Percentiles rank a stretch among this genome's conserved stretches.
Evolutionary conservation across 192 early-diverging fungal species (phyloP).

Genomic region (Phlyctochytrium arcticum): DNA sequence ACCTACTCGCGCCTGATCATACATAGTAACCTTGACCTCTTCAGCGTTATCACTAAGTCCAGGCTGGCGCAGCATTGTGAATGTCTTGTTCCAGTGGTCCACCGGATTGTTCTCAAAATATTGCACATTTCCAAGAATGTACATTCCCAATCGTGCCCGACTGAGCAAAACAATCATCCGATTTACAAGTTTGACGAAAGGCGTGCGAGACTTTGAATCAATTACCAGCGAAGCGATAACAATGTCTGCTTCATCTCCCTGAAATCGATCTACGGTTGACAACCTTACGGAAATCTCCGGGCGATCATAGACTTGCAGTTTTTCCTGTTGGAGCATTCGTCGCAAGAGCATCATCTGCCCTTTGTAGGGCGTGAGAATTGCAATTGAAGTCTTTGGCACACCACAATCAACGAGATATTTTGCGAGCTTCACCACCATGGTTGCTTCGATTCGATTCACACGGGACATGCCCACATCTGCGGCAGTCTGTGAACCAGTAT

Average conservation of each 20-base stretch:
- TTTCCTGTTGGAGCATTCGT: conserved; percentile 12
- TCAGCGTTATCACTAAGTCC: conserved; percentile 12
- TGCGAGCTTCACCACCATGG: conserved; percentile 25
- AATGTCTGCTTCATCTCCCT: conserved; percentile 29
- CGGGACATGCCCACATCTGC: conserved; percentile 31
- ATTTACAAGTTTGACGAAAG: conserved; percentile 30
- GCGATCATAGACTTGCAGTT: background rate
- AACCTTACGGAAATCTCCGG: background rate
- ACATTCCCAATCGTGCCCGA: conserved; percentile 33
- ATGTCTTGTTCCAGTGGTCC: conserved; percentile 26
- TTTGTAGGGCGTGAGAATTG: conserved; percentile 38
- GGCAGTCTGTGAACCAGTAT: conserved; percentile 11
- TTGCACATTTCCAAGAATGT: conserved; percentile 25
- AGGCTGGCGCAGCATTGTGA: conserved; percentile 14
- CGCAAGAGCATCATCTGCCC: conserved; percentile 32
- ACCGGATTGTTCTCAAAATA: conserved; percentile 31
- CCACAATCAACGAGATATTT: conserved; percentile 19
- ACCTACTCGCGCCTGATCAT: conserved; percentile 7
- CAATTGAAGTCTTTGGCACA: conserved; percentile 31
- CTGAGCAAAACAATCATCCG: conserved; percentile 36
- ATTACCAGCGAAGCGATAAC: conserved; percentile 9
- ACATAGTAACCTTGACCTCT: background rate
- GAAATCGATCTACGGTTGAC: conserved; percentile 23
- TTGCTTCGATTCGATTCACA: conserved; percentile 25
- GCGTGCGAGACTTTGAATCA: conserved; percentile 28